A percentile compares a stretch with the other conserved stretches of the same genome.
These are phyloP conservation scores for Jacaranda copaia DNA, from an alignment of 257 asterid genomes.

Conservation along the genomic window DNA sequence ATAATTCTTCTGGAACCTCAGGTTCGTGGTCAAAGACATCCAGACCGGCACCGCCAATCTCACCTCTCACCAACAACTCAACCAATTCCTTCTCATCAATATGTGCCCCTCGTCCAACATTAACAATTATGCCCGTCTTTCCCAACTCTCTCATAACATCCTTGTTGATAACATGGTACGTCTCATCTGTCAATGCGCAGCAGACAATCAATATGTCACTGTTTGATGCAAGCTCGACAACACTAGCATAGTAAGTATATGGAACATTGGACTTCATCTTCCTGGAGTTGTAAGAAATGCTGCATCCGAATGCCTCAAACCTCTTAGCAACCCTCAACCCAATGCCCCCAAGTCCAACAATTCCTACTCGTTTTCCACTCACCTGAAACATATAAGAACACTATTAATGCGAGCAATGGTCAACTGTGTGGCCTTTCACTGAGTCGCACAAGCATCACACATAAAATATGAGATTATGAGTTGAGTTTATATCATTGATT, in stretches of 20 bases:
- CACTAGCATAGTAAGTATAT: constrained; percentile 44
- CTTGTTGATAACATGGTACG: constrained; percentile 57
- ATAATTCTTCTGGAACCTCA: constrained; percentile 56
- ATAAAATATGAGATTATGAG: too few species aligned
- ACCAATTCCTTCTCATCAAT: constrained; percentile 77
- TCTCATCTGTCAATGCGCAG: constrained; percentile 61
- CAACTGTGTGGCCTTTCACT: too few species aligned
- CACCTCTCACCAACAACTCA: constrained; percentile 53
- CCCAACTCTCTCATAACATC: constrained; percentile 63
- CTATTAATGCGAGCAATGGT: background rate
- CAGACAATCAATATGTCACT: constrained; percentile 55
- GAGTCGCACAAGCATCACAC: too few species aligned
- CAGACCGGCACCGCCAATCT: constrained; percentile 77
- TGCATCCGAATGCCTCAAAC: constrained; percentile 67
- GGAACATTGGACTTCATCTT: constrained; percentile 49
- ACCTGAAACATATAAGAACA: constrained; percentile 48
- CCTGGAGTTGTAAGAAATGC: constrained; percentile 69
- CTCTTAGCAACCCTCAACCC: constrained; percentile 65
- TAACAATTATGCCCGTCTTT: constrained; percentile 58
- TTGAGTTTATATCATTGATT: too few species aligned
- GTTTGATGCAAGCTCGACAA: constrained; percentile 62
- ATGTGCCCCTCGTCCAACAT: constrained; percentile 69
- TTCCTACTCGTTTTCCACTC: constrained; percentile 77
- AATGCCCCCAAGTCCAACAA: constrained; percentile 81
- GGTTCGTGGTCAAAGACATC: constrained; percentile 85